Evolutionary conservation across 73 alveolate genomes (phyloP).

Genomic region (Urostyla sp.): DNA sequence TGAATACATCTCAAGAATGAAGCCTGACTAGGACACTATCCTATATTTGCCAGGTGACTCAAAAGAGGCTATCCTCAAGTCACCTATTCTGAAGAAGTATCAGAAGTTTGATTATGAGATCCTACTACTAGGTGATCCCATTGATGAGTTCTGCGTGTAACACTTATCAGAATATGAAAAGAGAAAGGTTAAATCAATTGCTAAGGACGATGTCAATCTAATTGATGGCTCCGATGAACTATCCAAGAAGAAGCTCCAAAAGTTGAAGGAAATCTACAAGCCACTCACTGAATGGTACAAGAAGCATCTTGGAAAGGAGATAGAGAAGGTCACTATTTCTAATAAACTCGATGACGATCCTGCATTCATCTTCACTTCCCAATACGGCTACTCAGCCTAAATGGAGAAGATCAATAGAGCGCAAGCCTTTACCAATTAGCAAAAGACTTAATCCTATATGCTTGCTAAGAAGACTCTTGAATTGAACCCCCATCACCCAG

Average conservation of each 20-base stretch:
- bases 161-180: constrained; percentile 93
- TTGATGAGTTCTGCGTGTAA: constrained; percentile 97
- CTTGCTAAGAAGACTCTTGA: constrained; percentile 95
- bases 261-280: constrained; percentile 93
- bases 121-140: constrained; percentile 95
- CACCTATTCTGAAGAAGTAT: constrained; percentile 97
- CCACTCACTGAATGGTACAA: constrained; percentile 97
- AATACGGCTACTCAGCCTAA: constrained; percentile 95
- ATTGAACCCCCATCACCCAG: constrained; percentile 97
- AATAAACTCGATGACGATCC: constrained; percentile 94
- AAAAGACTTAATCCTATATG: constrained; percentile 83
- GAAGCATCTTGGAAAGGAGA: constrained; percentile 84
- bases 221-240: constrained; percentile 85
- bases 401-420: constrained; percentile 98
- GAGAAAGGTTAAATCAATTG: constrained; percentile 94
- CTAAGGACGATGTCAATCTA: constrained; percentile 94
- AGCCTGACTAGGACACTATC: constrained; percentile 97
- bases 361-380: constrained; percentile 88
- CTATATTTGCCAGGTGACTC: constrained; percentile 98
- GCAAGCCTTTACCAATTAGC: constrained; percentile 95
- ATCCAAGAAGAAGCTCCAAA: constrained; percentile 87
- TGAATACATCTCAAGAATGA: constrained; percentile 97
- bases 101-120: constrained; percentile 94
- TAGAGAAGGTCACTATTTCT: constrained; percentile 89
- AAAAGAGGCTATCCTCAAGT: constrained; percentile 87